phyloP scores from a whole-genome alignment of 148 eudicot species.

The Mesembryanthemum crystallinum region DNA sequence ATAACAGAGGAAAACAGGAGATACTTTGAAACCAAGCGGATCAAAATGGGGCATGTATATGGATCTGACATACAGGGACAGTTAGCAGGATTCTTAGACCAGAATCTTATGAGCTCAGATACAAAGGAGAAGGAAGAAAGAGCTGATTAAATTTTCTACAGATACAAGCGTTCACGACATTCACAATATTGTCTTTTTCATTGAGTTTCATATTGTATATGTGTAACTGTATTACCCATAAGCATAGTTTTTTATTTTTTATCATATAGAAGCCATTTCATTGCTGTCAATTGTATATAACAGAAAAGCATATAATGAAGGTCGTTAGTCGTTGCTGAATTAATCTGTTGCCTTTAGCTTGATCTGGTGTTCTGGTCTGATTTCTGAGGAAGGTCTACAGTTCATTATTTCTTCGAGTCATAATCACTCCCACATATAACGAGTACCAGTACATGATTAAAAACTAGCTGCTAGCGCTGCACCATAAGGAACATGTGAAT shows the following conservation, averaged over 20 bases:
- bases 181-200: neutral
- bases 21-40: constrained; percentile 77
- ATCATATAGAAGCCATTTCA: neutral
- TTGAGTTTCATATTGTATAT: neutral
- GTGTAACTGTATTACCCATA: neutral
- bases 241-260: neutral
- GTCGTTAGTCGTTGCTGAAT: neutral
- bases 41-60: constrained; percentile 95
- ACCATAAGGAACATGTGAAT: too few relatives aligned
- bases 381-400: too few relatives aligned
- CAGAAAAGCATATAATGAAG: neutral
- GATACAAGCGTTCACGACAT: neutral
- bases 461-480: too few relatives aligned
- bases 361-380: too few relatives aligned
- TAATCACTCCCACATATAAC: too few relatives aligned
- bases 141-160: neutral
- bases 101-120: constrained; percentile 18
- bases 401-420: too few relatives aligned
- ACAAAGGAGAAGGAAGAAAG: constrained; percentile 23
- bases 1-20: constrained; percentile 83
- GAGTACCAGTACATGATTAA: too few relatives aligned
- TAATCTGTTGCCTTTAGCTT: neutral
- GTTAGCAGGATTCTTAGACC: constrained; percentile 32
- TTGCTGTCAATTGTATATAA: neutral
- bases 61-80: constrained; percentile 64